A percentile compares a stretch with the other conserved stretches of the same genome.
Evolutionary conservation across 73 alveolate genomes (phyloP).

Genomic region (Paramecium pentaurelia): DNA sequence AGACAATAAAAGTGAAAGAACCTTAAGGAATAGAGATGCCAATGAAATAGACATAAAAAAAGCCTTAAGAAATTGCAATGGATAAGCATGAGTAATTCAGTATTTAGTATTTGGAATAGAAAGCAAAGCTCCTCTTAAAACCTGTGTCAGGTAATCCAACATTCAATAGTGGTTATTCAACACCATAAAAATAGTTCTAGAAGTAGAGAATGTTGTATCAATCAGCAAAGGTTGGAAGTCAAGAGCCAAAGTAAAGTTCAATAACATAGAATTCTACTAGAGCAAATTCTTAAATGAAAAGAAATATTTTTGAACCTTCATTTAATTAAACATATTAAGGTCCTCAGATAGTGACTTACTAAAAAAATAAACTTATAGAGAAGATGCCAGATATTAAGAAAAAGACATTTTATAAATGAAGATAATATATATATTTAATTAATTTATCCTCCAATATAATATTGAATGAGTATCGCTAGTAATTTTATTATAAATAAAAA

Average conservation of each 20-base stretch:
- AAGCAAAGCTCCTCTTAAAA: not conserved
- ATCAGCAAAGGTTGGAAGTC: not conserved
- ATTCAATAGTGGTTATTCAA: not conserved
- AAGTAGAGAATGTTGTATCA: not conserved
- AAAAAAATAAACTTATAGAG: not conserved
- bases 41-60: not conserved
- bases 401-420: not conserved
- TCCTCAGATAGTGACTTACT: not conserved
- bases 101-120: conserved; percentile 19
- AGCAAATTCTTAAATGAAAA: not conserved
- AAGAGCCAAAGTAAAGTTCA: not conserved
- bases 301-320: not conserved
- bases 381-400: not conserved
- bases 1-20: not conserved
- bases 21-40: not conserved
- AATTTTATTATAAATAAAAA: too few relatives aligned
- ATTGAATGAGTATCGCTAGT: not conserved
- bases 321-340: not conserved
- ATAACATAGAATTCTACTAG: not conserved
- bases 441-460: not conserved
- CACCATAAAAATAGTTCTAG: not conserved
- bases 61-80: not conserved
- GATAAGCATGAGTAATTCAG: not conserved
- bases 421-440: not conserved
- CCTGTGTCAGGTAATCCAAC: not conserved